Evolutionary conservation across 2,329 filamentous ascomycete species (phyloP).

Genomic region (Penicillium sp.): DNA sequence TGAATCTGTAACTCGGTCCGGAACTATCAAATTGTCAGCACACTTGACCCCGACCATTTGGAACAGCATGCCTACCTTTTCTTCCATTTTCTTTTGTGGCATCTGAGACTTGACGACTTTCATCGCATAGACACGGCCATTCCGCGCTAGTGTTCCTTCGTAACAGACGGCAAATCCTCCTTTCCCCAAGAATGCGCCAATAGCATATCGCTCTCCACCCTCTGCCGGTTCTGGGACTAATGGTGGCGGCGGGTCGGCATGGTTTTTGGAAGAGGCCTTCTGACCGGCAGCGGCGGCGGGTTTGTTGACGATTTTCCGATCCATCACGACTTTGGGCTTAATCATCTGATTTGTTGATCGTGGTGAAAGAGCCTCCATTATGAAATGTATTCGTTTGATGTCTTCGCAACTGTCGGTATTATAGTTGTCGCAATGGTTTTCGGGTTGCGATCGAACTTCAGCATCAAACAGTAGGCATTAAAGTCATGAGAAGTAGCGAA

Average conservation of each 20-base stretch:
- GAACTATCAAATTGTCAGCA: constrained; percentile 51
- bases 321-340: constrained; percentile 42
- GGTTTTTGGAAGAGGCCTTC: constrained; percentile 42
- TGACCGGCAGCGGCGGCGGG: constrained; percentile 33
- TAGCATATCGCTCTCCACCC: constrained; percentile 47
- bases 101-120: constrained; percentile 54
- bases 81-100: constrained; percentile 53
- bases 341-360: constrained; percentile 50
- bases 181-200: constrained; percentile 50
- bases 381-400: constrained; percentile 12
- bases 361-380: constrained; percentile 52
- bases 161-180: constrained; percentile 55
- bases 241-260: constrained; percentile 48
- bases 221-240: constrained; percentile 47
- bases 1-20: constrained; percentile 91
- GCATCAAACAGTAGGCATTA: constrained; percentile 12
- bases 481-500: constrained; percentile 14
- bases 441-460: neutral
- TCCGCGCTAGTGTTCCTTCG: constrained; percentile 46
- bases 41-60: neutral
- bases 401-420: neutral
- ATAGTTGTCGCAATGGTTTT: constrained; percentile 4
- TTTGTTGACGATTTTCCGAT: constrained; percentile 41
- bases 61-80: constrained; percentile 41
- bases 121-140: constrained; percentile 50